Base-by-base conservation (phyloP, 176 grass and related monocot species). In the Elymus sibiricus region DNA sequence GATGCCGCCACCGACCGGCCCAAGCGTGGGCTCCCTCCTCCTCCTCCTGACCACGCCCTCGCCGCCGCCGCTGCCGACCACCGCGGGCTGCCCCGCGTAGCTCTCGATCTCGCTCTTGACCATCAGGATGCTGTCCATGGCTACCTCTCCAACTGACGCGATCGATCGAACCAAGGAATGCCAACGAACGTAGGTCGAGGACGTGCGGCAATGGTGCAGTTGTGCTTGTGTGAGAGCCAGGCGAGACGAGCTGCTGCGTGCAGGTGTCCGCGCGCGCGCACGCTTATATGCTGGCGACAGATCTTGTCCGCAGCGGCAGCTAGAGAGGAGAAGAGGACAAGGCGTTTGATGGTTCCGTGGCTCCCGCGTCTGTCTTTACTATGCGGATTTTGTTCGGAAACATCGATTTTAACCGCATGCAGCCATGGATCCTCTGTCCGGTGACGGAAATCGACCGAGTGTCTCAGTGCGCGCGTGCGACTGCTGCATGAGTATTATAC, bases 51-150 rank as follows among this genome's bases (percentile, higher is more conserved):
- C 26, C 13, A 76, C 81, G 3, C 84, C 85, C 68, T 51, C 28
- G 14, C n/a, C 9, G 40, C 84, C 39, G 59, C 14, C 59, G 1
- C 83, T 28, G 0, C 13, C 40, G 1, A 38, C 28, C 37, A 3
- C 16, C 4, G 79, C 46, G 22, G 66, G 24, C 10, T 35, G 16
- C 76, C 35, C 80, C 6, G 69, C 5, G 69, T 80, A 84, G 76
- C 24, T 91, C 8, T 87, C 81, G 13, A 84, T 91, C 85, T 91
- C 89, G 28, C n/a, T 84, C 85, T 91, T 91, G 3, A 91, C 89
- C 85, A 91, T 76, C 81, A 76, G 28, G 60, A 87, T 60, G 46
- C 14, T 37, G 6, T 86, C 88, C 83, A 77, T 74, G 25, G 16
- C 14, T 21, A 2, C 3, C 46, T 40, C 55, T 22, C 19, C 19